phyloP scores from a whole-genome alignment of 768 basidiomycete genomes.

The Imleria badia region DNA sequence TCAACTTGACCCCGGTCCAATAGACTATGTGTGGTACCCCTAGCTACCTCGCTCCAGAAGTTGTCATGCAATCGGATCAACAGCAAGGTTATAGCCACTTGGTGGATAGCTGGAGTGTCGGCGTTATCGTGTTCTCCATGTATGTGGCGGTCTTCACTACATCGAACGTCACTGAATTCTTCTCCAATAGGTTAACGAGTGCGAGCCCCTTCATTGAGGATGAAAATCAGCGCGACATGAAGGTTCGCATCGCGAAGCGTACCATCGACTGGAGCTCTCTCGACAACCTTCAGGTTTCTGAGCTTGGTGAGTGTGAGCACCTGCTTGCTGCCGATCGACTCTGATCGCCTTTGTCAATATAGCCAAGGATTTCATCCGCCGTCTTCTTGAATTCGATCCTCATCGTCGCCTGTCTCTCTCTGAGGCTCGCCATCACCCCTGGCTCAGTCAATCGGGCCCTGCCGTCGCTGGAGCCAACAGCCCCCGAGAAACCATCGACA shows the following conservation, averaged over 20 bases:
- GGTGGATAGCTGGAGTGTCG: conserved; percentile 96
- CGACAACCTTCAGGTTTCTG: conserved; percentile 36
- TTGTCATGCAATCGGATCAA: conserved; percentile 61
- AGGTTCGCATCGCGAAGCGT: conserved; percentile 57
- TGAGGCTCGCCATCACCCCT: conserved; percentile 70
- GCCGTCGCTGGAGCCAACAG: neutral
- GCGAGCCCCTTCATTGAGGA: conserved; percentile 80
- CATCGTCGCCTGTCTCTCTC: conserved; percentile 65
- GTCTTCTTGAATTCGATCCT: conserved; percentile 68
- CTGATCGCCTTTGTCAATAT: conserved; percentile 32
- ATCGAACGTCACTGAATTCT: neutral
- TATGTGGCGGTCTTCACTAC: conserved; percentile 36
- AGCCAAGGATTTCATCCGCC: conserved; percentile 67
- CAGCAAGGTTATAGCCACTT: conserved; percentile 76
- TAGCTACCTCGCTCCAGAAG: conserved; percentile 90
- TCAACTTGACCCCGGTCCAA: neutral
- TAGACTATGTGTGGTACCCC: conserved; percentile 98
- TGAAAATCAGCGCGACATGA: conserved; percentile 56
- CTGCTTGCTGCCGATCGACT: neutral
- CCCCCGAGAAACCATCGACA: neutral
- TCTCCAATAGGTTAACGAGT: conserved; percentile 63
- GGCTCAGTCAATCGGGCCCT: conserved; percentile 47
- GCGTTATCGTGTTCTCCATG: conserved; percentile 94
- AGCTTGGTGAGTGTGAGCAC: conserved; percentile 41
- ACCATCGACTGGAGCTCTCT: conserved; percentile 63